These are phyloP conservation scores for Lactarius hengduanensis DNA, from an alignment of 768 basidiomycete genomes.

Conservation along the genomic window DNA sequence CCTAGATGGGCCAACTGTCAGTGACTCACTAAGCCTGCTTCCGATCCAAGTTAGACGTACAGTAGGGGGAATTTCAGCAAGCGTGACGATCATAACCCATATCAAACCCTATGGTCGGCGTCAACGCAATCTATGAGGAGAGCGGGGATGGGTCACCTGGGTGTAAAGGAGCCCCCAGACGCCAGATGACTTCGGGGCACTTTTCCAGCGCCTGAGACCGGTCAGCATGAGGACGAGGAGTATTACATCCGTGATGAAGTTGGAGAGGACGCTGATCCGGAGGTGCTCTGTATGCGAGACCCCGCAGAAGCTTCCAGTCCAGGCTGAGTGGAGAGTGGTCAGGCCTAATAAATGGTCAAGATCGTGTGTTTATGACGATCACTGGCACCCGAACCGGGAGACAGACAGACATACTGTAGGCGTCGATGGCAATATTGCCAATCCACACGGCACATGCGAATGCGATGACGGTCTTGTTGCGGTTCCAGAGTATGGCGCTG, in stretches of 20 bases:
- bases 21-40: not conserved
- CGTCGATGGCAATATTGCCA: not conserved
- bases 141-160: slow-evolving; percentile 9
- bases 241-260: slow-evolving; percentile 13
- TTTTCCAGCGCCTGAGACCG: slow-evolving; percentile 21
- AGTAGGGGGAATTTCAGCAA: slow-evolving; percentile 20
- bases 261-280: slow-evolving; percentile 9
- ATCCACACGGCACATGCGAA: slow-evolving; percentile 9
- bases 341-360: slow-evolving; percentile 7
- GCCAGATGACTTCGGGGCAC: not conserved
- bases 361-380: not conserved
- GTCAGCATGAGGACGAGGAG: slow-evolving; percentile 21
- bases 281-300: not conserved
- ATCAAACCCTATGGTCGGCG: slow-evolving; percentile 4
- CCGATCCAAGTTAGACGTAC: slow-evolving; percentile 5
- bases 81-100: slow-evolving; percentile 16
- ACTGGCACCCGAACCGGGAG: not conserved
- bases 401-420: slow-evolving; percentile 3
- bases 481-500: slow-evolving; percentile 18
- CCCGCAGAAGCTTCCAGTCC: not conserved
- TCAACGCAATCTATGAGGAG: not conserved
- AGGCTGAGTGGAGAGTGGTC: not conserved
- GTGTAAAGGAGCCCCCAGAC: slow-evolving; percentile 17
- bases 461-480: not conserved
- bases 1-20: slow-evolving; percentile 1